These are phyloP conservation scores for Maudiozyma saulgeensis DNA, from an alignment of 805 yeast genomes.

Conservation along the genomic window DNA sequence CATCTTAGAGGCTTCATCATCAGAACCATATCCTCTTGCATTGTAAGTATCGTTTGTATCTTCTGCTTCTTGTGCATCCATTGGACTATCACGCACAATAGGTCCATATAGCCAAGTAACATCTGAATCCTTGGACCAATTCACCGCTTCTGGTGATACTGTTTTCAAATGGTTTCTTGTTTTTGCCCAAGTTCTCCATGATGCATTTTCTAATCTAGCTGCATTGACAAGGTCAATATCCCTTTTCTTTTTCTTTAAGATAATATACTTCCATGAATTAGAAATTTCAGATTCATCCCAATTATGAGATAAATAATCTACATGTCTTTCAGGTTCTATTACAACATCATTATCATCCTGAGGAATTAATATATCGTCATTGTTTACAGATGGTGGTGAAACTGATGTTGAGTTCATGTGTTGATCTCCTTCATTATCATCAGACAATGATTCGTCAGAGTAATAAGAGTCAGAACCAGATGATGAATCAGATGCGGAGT, in stretches of 20 bases:
- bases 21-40: conserved; percentile 32
- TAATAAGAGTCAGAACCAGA: conserved; percentile 1
- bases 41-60: not conserved
- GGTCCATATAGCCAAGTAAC: conserved; percentile 99
- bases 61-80: not conserved
- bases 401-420: conserved; percentile 19
- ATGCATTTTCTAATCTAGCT: conserved; percentile 77
- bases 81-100: conserved; percentile 18
- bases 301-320: conserved; percentile 87
- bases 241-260: conserved; percentile 52
- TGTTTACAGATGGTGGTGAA: conserved; percentile 30
- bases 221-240: conserved; percentile 63
- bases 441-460: not conserved
- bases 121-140: conserved; percentile 95
- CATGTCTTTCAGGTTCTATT: conserved; percentile 79
- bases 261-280: conserved; percentile 91
- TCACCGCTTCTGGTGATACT: conserved; percentile 80
- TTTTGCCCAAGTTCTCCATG: conserved; percentile 98
- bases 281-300: conserved; percentile 95
- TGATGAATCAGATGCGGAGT: not conserved
- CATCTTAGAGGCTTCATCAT: conserved; percentile 30
- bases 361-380: conserved; percentile 32
- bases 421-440: not conserved
- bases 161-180: conserved; percentile 69
- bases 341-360: conserved; percentile 79